Evolutionary conservation across 257 asterid species (phyloP).

Genomic region (Apocynum venetum): DNA sequence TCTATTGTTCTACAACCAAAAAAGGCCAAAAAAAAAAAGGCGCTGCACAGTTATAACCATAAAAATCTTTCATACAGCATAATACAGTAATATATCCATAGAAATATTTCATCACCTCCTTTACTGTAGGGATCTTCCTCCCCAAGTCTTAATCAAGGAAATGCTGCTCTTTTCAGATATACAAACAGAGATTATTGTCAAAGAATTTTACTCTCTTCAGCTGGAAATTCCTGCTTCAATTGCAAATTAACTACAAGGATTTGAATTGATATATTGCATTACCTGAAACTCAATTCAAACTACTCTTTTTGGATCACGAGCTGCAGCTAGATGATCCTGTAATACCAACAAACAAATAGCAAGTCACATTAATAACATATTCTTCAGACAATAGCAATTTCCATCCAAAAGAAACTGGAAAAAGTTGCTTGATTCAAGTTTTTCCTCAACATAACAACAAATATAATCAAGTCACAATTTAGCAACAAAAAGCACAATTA

Average conservation of each 20-base stretch:
- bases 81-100: conserved; percentile 12
- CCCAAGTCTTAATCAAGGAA: neutral
- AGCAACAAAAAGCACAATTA: neutral
- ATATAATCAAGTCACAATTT: no score
- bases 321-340: conserved; percentile 94
- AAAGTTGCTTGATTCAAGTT: neutral
- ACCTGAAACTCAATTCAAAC: conserved; percentile 28
- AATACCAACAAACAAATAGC: conserved; percentile 19
- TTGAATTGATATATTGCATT: neutral
- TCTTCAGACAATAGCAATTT: neutral
- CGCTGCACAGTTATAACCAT: conserved; percentile 7
- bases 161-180: neutral
- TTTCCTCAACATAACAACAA: neutral
- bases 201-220: conserved; percentile 7
- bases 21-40: neutral
- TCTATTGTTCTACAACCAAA: neutral
- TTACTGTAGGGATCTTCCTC: neutral
- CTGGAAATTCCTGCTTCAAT: conserved; percentile 14
- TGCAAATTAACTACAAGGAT: neutral
- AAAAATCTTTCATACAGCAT: conserved; percentile 1
- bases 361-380: neutral
- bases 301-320: conserved; percentile 77
- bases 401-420: neutral
- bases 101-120: neutral
- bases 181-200: conserved; percentile 3